These are phyloP conservation scores for Arachis stenosperma DNA, from an alignment of 306 rosid genomes.

Conservation along the genomic window DNA sequence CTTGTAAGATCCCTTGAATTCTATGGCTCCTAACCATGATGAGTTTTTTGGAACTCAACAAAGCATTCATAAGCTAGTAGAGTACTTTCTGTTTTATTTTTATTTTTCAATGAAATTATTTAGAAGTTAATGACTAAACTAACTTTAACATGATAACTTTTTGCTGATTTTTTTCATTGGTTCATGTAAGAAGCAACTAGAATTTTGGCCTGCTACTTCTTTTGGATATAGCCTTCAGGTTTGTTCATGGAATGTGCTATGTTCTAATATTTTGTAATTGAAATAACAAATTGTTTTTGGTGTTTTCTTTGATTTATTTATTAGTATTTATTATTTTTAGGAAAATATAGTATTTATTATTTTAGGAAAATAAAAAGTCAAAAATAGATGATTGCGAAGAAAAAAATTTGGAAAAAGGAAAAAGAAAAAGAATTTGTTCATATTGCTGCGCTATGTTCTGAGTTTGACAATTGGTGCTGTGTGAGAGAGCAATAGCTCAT, in stretches of 20 bases:
- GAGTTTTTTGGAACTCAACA: slow-evolving; percentile 77
- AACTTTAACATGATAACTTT: slow-evolving; percentile 7
- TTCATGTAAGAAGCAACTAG: slow-evolving; percentile 70
- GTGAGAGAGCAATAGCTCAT: no score
- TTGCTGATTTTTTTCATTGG: slow-evolving; percentile 33
- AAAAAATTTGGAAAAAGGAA: no score
- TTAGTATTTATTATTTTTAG: no score
- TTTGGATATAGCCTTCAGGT: slow-evolving; percentile 85
- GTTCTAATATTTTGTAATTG: slow-evolving; percentile 16
- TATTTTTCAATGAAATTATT: not conserved
- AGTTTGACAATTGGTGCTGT: no score
- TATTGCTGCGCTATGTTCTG: no score
- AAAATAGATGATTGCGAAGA: no score
- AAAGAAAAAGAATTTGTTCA: no score
- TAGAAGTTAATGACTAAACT: not conserved
- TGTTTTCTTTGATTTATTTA: slow-evolving; percentile 9
- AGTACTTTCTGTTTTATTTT: slow-evolving; percentile 21
- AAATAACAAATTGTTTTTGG: slow-evolving; percentile 24
- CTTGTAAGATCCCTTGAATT: slow-evolving; percentile 73
- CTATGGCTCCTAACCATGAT: slow-evolving; percentile 75
- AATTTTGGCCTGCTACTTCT: slow-evolving; percentile 65
- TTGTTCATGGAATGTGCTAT: slow-evolving; percentile 36
- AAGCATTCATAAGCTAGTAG: slow-evolving; percentile 84
- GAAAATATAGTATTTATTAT: no score
- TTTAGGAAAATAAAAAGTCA: no score